These are phyloP conservation scores for Aureobasidium namibiae DNA, from an alignment of 2,329 filamentous ascomycete genomes.

Conservation along the genomic window DNA sequence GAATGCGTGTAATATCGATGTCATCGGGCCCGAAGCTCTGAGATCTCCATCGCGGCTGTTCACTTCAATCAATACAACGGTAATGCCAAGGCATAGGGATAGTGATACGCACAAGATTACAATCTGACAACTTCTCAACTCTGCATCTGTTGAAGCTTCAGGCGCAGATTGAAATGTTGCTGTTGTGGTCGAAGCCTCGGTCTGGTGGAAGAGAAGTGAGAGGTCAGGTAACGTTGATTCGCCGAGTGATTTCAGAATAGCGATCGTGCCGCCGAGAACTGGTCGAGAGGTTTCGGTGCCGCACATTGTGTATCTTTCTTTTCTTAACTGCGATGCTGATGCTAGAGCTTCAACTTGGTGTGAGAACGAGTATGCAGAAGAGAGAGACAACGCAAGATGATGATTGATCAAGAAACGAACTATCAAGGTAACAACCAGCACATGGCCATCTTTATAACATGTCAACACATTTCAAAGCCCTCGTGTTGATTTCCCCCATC, in stretches of 20 bases:
- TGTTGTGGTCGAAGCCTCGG: neutral
- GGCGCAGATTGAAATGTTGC: constrained; percentile 17
- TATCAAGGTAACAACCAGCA: neutral
- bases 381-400: neutral
- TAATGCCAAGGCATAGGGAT: neutral
- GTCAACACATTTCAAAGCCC: neutral
- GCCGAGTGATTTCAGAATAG: constrained; percentile 18
- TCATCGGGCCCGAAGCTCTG: neutral
- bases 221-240: constrained; percentile 15
- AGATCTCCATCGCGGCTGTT: constrained; percentile 22
- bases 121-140: constrained; percentile 11
- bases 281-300: constrained; percentile 15
- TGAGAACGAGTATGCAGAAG: neutral
- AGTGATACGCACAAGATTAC: constrained; percentile 18
- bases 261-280: constrained; percentile 21
- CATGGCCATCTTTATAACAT: neutral
- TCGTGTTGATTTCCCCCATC: neutral
- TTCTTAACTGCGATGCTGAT: neutral
- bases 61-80: neutral
- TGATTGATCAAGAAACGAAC: neutral
- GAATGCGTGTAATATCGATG: constrained; percentile 1
- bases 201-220: constrained; percentile 17
- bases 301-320: constrained; percentile 17
- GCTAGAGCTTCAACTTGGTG: neutral
- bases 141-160: neutral